Conservation (phyloP, 2,329 filamentous ascomycete genomes). For the Trichoderma cornu-damae region DNA sequence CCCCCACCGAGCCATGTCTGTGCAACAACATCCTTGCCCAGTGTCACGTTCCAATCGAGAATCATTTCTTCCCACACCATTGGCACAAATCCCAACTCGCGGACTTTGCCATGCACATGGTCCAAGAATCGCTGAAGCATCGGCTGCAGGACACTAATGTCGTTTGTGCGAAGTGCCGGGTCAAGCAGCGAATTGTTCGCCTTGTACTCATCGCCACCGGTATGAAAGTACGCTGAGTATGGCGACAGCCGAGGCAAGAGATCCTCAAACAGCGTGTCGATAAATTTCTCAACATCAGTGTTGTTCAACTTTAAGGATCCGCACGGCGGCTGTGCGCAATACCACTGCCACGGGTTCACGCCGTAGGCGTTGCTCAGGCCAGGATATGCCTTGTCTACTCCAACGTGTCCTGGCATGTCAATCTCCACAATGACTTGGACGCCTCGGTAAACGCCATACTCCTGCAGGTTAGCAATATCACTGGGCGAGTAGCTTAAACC, state of each 20-base stretch:
- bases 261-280: constrained; percentile 69
- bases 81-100: constrained; percentile 60
- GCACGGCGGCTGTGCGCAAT: constrained; percentile 61
- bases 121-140: constrained; percentile 74
- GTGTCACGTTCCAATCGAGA: constrained; percentile 68
- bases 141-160: constrained; percentile 60
- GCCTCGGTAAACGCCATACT: constrained; percentile 60
- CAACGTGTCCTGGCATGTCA: constrained; percentile 57
- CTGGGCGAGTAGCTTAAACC: constrained; percentile 61
- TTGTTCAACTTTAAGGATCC: constrained; percentile 74
- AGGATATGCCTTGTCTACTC: constrained; percentile 48
- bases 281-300: constrained; percentile 61
- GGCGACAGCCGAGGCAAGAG: constrained; percentile 65
- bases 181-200: constrained; percentile 62
- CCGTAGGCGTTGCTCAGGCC: constrained; percentile 53
- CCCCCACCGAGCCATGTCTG: constrained; percentile 70
- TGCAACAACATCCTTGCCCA: constrained; percentile 66
- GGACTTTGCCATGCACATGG: constrained; percentile 61
- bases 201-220: constrained; percentile 84
- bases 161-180: constrained; percentile 63
- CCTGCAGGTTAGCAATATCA: constrained; percentile 62
- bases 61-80: constrained; percentile 89
- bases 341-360: constrained; percentile 51
- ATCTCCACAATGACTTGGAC: constrained; percentile 56
- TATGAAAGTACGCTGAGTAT: constrained; percentile 74